Conservation (phyloP, 345 rosid species). For the Carallia pectinifolia region DNA sequence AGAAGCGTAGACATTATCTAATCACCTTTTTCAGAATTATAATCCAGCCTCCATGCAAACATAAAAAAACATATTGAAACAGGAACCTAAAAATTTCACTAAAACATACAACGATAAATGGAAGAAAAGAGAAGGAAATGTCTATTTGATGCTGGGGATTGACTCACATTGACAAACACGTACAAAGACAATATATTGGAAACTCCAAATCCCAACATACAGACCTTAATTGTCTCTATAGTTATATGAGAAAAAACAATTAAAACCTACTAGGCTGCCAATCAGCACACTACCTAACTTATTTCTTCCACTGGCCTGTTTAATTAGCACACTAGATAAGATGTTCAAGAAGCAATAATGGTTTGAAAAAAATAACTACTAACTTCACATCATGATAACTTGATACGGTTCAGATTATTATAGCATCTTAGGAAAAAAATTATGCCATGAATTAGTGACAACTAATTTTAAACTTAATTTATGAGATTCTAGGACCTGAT, state of each 20-base stretch:
- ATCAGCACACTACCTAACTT: not conserved
- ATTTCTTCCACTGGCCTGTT: not conserved
- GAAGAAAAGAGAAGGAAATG: not conserved
- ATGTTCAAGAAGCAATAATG: not conserved
- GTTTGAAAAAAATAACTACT: too few species aligned
- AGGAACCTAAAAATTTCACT: not conserved
- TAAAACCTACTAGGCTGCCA: not conserved
- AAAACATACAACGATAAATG: too few species aligned
- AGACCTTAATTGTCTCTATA: not conserved
- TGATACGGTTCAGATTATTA: not conserved
- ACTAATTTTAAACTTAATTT: not conserved
- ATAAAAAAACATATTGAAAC: not conserved
- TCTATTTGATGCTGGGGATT: too few species aligned
- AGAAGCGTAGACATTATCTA: not conserved
- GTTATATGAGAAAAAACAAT: not conserved
- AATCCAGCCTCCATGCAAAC: not conserved
- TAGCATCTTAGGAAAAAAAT: not conserved
- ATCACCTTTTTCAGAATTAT: not conserved
- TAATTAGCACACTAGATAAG: not conserved
- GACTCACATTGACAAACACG: too few species aligned
- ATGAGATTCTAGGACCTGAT: not conserved
- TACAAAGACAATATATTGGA: not conserved
- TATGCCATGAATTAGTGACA: not conserved
- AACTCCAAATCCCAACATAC: not conserved
- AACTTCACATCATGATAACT: not conserved